These are phyloP conservation scores for Flaveria floridana DNA, from an alignment of 140 eudicot genomes.

Conservation along the genomic window DNA sequence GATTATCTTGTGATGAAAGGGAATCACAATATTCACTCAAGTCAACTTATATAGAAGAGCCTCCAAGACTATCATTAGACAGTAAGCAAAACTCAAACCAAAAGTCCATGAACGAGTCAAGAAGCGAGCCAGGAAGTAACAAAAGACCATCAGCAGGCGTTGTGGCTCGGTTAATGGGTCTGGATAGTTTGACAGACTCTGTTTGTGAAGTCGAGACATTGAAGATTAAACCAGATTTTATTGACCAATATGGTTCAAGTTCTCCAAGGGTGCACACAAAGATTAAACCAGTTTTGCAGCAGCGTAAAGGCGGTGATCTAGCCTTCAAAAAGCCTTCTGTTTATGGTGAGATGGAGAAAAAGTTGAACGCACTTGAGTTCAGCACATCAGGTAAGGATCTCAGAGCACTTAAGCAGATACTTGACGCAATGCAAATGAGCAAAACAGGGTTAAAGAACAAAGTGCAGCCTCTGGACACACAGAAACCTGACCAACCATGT, in stretches of 20 bases:
- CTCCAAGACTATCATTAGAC: constrained; percentile 82
- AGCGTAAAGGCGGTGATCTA: constrained; percentile 8
- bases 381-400: constrained; percentile 74
- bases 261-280: constrained; percentile 36
- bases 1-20: constrained; percentile 80
- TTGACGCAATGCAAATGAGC: constrained; percentile 66
- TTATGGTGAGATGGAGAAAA: constrained; percentile 76
- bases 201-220: constrained; percentile 24
- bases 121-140: constrained; percentile 59
- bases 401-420: constrained; percentile 89
- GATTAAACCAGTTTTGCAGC: constrained; percentile 12
- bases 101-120: constrained; percentile 32
- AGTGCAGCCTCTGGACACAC: constrained; percentile 29
- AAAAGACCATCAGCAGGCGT: constrained; percentile 56
- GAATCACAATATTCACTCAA: constrained; percentile 45
- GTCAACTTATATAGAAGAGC: constrained; percentile 59
- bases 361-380: constrained; percentile 63
- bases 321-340: constrained; percentile 36
- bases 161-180: constrained; percentile 89
- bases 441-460: constrained; percentile 39
- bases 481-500: constrained; percentile 28
- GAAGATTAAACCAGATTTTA: constrained; percentile 16
- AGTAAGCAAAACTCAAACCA: constrained; percentile 52
- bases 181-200: constrained; percentile 59
- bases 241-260: constrained; percentile 29